Conservation (phyloP, 1,284 basidiomycete species). For the Somion occarium region DNA sequence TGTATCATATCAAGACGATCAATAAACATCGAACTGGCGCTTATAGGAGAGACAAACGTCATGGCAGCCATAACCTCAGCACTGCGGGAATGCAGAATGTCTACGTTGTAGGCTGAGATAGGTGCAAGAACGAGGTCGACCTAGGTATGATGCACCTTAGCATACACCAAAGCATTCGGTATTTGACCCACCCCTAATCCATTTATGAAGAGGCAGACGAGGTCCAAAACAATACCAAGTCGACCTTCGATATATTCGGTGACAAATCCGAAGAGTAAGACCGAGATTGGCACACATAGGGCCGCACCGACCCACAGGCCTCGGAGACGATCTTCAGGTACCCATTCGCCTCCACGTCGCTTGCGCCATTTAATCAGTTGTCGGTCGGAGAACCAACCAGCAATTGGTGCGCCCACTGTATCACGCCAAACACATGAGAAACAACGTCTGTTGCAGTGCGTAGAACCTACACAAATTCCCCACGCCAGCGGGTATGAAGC, state of each 20-base stretch:
- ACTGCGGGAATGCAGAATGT: constrained; percentile 43
- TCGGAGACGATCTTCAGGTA: constrained; percentile 58
- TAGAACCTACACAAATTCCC: constrained; percentile 51
- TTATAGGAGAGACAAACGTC: too few relatives aligned
- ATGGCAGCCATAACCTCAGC: constrained; percentile 45
- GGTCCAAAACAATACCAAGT: constrained; percentile 35
- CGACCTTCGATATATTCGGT: constrained; percentile 35
- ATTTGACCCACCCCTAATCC: constrained; percentile 40
- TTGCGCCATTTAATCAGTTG: constrained; percentile 41
- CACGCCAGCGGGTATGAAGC: constrained; percentile 55
- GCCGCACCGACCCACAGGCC: constrained; percentile 40
- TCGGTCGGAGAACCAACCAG: constrained; percentile 49
- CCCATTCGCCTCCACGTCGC: constrained; percentile 43
- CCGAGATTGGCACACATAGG: constrained; percentile 39
- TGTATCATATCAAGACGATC: constrained; percentile 12
- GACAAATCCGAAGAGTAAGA: constrained; percentile 29
- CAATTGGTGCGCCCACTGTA: constrained; percentile 47
- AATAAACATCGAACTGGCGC: neutral
- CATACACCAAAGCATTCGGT: neutral
- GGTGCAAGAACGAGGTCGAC: constrained; percentile 43
- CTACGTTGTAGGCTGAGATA: constrained; percentile 49
- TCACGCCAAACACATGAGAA: neutral
- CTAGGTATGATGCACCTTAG: constrained; percentile 22
- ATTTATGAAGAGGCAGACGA: constrained; percentile 42
- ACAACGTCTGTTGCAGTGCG: neutral